phyloP scores from a whole-genome alignment of 768 basidiomycete species.

The Lentinula lateritia region DNA sequence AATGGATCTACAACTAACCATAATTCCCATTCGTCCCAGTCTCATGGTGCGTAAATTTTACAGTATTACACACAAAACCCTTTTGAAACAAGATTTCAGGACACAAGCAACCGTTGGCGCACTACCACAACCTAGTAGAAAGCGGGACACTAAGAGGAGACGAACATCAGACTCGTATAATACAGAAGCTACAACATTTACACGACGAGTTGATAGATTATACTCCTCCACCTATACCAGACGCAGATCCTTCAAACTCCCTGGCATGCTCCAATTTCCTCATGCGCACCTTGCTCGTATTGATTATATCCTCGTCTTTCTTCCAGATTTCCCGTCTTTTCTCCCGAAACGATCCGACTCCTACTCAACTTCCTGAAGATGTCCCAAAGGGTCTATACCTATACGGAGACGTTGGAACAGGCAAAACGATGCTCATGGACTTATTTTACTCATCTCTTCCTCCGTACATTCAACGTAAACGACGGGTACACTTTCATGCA shows the following conservation, averaged over 20 bases:
- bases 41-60: background rate
- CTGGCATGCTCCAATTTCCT: conserved; percentile 23
- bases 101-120: conserved; percentile 32
- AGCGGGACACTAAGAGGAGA: conserved; percentile 62
- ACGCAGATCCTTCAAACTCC: conserved; percentile 30
- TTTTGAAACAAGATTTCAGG: conserved; percentile 14
- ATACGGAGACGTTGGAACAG: conserved; percentile 94
- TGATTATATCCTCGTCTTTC: conserved; percentile 18
- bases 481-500: conserved; percentile 94
- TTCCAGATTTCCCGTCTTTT: conserved; percentile 44
- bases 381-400: conserved; percentile 90
- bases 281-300: conserved; percentile 8
- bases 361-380: conserved; percentile 38
- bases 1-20: background rate
- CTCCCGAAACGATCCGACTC: conserved; percentile 28
- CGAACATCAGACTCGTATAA: conserved; percentile 78
- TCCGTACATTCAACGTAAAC: conserved; percentile 57
- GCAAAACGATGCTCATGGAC: conserved; percentile 99
- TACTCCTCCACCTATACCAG: conserved; percentile 59
- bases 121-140: conserved; percentile 41
- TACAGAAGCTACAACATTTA: conserved; percentile 74
- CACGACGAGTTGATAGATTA: conserved; percentile 70
- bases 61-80: too few species aligned
- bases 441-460: conserved; percentile 87
- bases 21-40: background rate